These are phyloP conservation scores for Fusarium sulawesiense DNA, from an alignment of 2,329 filamentous ascomycete genomes.

Conservation along the genomic window DNA sequence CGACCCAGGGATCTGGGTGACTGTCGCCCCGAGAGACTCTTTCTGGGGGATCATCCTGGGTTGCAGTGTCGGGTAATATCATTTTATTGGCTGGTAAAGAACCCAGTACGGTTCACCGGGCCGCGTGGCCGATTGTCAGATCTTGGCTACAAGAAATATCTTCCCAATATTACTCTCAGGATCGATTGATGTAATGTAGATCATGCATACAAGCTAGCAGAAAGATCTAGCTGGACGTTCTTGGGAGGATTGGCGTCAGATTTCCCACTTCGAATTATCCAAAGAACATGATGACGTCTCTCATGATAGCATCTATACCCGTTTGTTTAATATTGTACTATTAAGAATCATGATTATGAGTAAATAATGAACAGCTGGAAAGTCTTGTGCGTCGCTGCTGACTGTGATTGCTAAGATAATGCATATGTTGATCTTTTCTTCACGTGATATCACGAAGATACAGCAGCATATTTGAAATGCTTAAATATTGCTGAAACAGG, in stretches of 20 bases:
- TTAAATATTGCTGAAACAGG: background rate
- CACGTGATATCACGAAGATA: background rate
- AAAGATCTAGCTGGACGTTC: constrained; percentile 1
- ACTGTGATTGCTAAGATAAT: background rate
- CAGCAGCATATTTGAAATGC: background rate
- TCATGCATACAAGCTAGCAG: constrained; percentile 12
- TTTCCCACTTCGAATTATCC: constrained; percentile 25
- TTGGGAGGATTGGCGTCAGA: constrained; percentile 15
- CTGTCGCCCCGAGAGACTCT: constrained; percentile 19
- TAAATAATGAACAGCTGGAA: background rate
- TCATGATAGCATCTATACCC: constrained; percentile 40
- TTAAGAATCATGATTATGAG: constrained; percentile 16
- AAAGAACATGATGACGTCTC: constrained; percentile 35
- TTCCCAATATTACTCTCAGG: constrained; percentile 6
- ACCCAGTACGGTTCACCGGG: constrained; percentile 33
- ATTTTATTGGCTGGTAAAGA: constrained; percentile 34
- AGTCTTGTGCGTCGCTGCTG: background rate
- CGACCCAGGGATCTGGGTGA: constrained; percentile 8
- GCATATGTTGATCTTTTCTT: background rate
- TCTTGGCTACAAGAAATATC: constrained; percentile 3
- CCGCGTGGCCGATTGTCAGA: constrained; percentile 34
- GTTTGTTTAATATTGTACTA: constrained; percentile 35
- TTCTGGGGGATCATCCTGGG: constrained; percentile 26
- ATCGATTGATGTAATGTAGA: constrained; percentile 18
- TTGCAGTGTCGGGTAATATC: constrained; percentile 17